Base-by-base conservation (phyloP, 2,329 filamentous ascomycete genomes). In the Pseudogymnoascus sp. region DNA sequence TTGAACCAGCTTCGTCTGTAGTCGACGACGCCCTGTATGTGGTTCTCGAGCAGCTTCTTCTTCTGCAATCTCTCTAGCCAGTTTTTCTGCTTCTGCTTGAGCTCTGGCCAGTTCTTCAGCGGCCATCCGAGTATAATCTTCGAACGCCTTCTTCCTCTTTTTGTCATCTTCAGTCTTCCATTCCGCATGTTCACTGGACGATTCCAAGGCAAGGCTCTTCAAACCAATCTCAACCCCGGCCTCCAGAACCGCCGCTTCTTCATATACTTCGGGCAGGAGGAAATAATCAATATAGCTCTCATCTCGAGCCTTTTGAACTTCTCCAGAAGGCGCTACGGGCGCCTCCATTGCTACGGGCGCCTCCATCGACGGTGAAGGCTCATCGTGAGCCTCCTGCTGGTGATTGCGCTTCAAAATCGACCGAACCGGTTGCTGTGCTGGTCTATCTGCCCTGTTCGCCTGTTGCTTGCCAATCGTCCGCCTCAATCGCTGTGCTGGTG, bases 21-120 rank as follows among this genome's bases (percentile, higher is more conserved):
- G 28, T 35, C 50, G 50, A 56, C 50, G 50, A 56, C 50, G 50
- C 18, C 50, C 50, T 16, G 50, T 56, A 56, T 56, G 50, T 10
- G 50, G 28, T 35, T 56, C 50, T 21, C n/a, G 28, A 4, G 28
- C 50, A 56, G 50, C 50, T 21, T 56, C 28, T 33, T 56, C 50
- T 14, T 33, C 50, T 21, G n/a, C n/a, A 21, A 56, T 5, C 28
- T 56, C 50, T 14, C 28, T 56, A 7, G 50, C 50, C 50, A 56
- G 33, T 33, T 56, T 56, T 5, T 33, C 50, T 56, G 50, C 50
- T 18, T 33, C 50, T 56, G 28, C 50, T 21, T 56, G 50, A 56
- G 50, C 50, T 14, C n/a, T 56, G 28, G 50, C 50, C 28, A 56
- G 50, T 56, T 56, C 28, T 33, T 33, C 50, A 5, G 50, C 50